phyloP scores from a whole-genome alignment of 176 grass and related monocot genomes.

The Carex kokanica region DNA sequence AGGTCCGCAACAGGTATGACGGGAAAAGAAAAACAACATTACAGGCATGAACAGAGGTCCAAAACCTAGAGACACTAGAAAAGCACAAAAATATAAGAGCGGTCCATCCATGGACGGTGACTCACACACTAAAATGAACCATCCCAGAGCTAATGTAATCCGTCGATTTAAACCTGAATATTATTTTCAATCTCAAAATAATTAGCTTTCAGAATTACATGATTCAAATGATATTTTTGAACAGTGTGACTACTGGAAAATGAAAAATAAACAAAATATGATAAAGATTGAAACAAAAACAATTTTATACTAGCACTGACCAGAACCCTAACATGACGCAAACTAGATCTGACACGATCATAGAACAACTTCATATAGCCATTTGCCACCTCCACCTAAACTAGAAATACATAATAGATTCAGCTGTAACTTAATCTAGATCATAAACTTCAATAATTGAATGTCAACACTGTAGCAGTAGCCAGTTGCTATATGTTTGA shows the following conservation, averaged over 20 bases:
- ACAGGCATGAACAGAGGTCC: neutral
- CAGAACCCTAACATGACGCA: neutral
- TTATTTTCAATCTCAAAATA: neutral
- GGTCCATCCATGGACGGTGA: neutral
- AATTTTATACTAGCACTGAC: neutral
- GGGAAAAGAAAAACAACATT: neutral
- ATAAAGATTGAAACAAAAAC: neutral
- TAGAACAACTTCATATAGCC: neutral
- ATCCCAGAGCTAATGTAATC: neutral
- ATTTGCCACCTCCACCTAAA: neutral
- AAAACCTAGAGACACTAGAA: neutral
- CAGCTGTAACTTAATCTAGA: neutral
- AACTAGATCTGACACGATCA: neutral
- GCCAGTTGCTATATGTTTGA: neutral
- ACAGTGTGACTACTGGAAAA: neutral
- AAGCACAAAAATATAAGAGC: neutral
- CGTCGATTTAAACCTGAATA: neutral
- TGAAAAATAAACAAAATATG: neutral
- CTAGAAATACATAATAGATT: neutral
- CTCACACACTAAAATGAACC: neutral
- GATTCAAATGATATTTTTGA: neutral
- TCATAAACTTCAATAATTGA: neutral
- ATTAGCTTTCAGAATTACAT: neutral
- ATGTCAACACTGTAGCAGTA: neutral
- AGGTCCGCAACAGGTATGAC: neutral